Percentiles rank a stretch among this genome's conserved stretches.
phyloP scores from a whole-genome alignment of 1,284 basidiomycete species.

The Amylostereum areolatum region DNA sequence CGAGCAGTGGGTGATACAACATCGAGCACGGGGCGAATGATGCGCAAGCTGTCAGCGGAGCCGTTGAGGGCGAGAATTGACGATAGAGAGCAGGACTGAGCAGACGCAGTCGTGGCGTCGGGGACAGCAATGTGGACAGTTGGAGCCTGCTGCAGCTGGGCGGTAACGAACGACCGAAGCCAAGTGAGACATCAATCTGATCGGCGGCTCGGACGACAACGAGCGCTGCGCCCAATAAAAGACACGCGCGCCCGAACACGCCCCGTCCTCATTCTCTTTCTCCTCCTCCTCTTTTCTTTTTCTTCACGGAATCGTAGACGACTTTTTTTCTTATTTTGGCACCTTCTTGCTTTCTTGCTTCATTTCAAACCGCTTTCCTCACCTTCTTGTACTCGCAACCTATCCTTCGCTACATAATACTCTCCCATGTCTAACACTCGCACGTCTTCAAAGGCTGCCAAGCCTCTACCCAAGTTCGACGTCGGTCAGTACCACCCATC shows the following conservation, averaged over 20 bases:
- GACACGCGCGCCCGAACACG: background rate
- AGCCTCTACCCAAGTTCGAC: slow-evolving; percentile 60
- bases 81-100: too few species aligned
- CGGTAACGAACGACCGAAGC: too few species aligned
- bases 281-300: background rate
- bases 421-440: slow-evolving; percentile 4
- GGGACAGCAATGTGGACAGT: too few species aligned
- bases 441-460: slow-evolving; percentile 23
- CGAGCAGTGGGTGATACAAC: too few species aligned
- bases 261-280: background rate
- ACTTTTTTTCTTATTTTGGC: background rate
- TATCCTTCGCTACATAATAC: background rate
- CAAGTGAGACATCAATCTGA: background rate
- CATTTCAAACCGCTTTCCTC: background rate
- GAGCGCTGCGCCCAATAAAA: background rate
- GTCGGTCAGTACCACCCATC: slow-evolving; percentile 38
- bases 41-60: too few species aligned
- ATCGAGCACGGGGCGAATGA: too few species aligned
- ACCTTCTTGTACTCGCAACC: background rate
- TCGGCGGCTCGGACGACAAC: background rate
- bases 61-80: too few species aligned
- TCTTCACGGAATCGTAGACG: background rate
- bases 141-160: too few species aligned
- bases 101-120: too few species aligned
- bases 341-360: background rate